These are phyloP conservation scores for Botrytis byssoidea DNA, from an alignment of 2,329 filamentous ascomycete species.

Conservation along the genomic window DNA sequence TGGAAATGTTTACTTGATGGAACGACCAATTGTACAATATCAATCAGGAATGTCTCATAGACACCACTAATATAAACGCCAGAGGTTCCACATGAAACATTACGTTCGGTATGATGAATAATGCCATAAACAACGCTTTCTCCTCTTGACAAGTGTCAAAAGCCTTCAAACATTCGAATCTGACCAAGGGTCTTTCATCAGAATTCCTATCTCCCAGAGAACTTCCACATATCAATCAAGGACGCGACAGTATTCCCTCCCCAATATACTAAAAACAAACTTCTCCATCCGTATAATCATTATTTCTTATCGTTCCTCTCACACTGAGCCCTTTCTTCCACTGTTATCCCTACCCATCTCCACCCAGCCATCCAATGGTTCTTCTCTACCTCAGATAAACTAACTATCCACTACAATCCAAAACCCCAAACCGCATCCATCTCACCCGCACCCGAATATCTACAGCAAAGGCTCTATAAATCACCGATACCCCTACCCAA, in stretches of 20 bases:
- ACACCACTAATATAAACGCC: not conserved
- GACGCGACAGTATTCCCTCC: not conserved
- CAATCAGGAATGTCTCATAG: not conserved
- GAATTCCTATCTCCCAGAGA: fast-evolving
- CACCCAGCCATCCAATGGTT: not conserved
- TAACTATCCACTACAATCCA: not conserved
- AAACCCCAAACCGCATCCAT: not conserved
- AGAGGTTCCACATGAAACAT: not conserved
- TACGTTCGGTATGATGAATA: not conserved
- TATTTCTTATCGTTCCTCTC: not conserved
- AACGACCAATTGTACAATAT: not conserved
- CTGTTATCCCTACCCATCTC: not conserved
- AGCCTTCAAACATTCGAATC: not conserved
- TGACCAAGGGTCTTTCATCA: not conserved
- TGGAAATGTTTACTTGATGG: not conserved
- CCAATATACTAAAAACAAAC: not conserved
- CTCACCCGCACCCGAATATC: not conserved
- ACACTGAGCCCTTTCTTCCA: not conserved
- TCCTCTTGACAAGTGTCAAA: not conserved
- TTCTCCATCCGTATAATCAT: not conserved
- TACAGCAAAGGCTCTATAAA: not conserved
- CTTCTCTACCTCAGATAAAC: not conserved
- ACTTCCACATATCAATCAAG: not conserved
- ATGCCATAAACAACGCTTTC: not conserved
- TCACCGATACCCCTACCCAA: not conserved